Base-by-base conservation (phyloP, 768 basidiomycete species). In the Serendipita sp. region DNA sequence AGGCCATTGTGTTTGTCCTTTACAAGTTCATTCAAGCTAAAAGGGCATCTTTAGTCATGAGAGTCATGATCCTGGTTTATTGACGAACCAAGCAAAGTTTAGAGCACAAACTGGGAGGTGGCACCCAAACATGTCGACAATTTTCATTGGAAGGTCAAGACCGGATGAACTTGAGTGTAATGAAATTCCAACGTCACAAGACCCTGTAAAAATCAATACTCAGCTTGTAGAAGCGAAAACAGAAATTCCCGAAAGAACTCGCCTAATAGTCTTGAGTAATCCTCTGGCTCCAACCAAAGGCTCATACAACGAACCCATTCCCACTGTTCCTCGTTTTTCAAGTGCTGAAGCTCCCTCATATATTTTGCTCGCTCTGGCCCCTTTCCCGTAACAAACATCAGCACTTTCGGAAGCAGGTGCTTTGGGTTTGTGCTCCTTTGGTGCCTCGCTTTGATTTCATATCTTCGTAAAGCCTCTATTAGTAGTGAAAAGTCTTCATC, bases 91-190 rank as follows among this genome's bases (percentile, higher is more conserved):
- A 46, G 79, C 75, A 71, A 95, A 99, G 58, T 85, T 79, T 2
- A 92, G 79, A 0, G 96, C 94, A 67, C 94, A 88, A 5, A 97
- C 96, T 0, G 95, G 95, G 65, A 98, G 77, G 3, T 87, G 87
- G 69, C 94, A 97, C 3, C 96, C 96, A 76, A 98, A 97, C 95
- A 98, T 97, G 73, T 99, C 96, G 4, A 99, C 92, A 3, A 99
- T 85, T 74, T 99, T 99, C 96, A 99, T 99, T 2, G 96, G 96
- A 64, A 99, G 77, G 74, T 99, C 96, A 65, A 93, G 75, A 1
- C 82, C 88, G 1, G 91, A 94, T 0, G 91, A 92, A 73, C 91
- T 94, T 3, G 84, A 83, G 75, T 99, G 96, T 60, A 99, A 75
- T 67, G 85, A 92, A 65, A 98, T 81, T 2, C 96, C 96, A 45